Evolutionary conservation across 306 rosid species (phyloP), one percentile per base, ranked within the genome.

Genomic region (Hippophae gyantsensis): DNA sequence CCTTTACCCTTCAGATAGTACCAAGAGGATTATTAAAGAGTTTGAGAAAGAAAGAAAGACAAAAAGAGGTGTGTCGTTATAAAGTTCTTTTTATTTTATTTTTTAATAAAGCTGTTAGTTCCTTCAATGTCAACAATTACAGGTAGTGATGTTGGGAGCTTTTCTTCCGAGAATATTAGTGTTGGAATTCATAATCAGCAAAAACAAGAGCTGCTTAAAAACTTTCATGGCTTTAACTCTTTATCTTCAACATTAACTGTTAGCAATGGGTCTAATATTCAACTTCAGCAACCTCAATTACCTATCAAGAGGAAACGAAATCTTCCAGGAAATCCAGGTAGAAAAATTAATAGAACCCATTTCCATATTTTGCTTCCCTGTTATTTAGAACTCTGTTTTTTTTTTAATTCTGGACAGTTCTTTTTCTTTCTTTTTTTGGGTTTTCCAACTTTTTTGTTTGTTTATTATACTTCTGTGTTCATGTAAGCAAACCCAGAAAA

Each of bases 291-390:
- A 11, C 76, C 76, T 55, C 76, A 79, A 52, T 66, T 80, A 45
- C 56, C 38, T 32, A 32, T 58, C 52, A 90, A 84, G 86, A 90
- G 65, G 81, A 90, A 82, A 69, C 79, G 97, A 60, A 90, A 73
- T 81, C 82, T 81, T 54, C 95, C 97, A 32, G 97, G 97, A 77
- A 90, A 76, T 69, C 97, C 97, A 71, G 97, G 97, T 89, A 48
- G 0, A 23, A 52, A 59, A 46, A 23, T 32, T 32, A 32, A 32
- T 32, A 2, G 38, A 32, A 32, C 38, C 38, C 38, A 32, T 32
- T 32, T 32, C 38, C 38, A 23, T 10, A 58, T 23, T 64, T 60
- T 6, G 45, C 69, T 47, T 2, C 38, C 5, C 38, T 32, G 38
- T 32, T 32, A 32, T 32, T 32, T 2, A 41, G 18, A 32, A 32